Evolutionary conservation across 257 asterid species (phyloP).

Genomic region (Ophiorrhiza pumila): DNA sequence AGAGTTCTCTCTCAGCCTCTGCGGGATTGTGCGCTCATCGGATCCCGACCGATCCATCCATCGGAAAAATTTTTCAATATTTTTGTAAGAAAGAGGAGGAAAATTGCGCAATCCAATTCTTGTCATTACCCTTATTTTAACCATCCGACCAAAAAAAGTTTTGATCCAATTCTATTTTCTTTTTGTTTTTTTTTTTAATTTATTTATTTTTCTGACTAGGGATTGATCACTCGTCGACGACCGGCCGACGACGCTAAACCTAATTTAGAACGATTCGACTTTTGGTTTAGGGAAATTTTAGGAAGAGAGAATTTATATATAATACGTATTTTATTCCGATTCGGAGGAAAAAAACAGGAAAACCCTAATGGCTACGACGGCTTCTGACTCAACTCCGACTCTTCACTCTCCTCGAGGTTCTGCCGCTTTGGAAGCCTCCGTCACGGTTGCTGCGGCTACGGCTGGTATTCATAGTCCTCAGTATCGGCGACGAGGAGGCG

Average conservation of each 20-base stretch:
- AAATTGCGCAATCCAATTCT: neutral
- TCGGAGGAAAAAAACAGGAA: neutral
- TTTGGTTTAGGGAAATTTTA: conserved; percentile 5
- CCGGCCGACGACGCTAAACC: neutral
- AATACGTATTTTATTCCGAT: neutral
- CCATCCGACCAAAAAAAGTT: too few relatives aligned
- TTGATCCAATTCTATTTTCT: neutral
- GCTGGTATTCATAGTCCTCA: neutral
- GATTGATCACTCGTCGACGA: neutral
- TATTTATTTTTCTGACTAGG: too few relatives aligned
- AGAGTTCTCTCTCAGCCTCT: conserved; percentile 9
- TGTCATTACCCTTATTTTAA: neutral
- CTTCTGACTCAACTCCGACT: conserved; percentile 8
- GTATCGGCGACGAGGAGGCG: conserved; percentile 6
- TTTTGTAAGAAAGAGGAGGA: neutral
- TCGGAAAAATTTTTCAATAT: neutral
- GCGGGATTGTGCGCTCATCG: neutral
- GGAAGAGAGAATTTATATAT: neutral
- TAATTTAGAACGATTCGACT: neutral
- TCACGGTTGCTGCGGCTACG: neutral
- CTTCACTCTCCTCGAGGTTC: conserved; percentile 16
- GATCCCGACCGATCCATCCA: conserved; percentile 5
- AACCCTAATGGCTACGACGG: conserved; percentile 15
- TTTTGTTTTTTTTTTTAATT: neutral
- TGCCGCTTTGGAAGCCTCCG: conserved; percentile 8